Evolutionary conservation across 2,329 filamentous ascomycete genomes (phyloP), one percentile per base, ranked within the genome.

Genomic region (Uncinocarpus reesii): DNA sequence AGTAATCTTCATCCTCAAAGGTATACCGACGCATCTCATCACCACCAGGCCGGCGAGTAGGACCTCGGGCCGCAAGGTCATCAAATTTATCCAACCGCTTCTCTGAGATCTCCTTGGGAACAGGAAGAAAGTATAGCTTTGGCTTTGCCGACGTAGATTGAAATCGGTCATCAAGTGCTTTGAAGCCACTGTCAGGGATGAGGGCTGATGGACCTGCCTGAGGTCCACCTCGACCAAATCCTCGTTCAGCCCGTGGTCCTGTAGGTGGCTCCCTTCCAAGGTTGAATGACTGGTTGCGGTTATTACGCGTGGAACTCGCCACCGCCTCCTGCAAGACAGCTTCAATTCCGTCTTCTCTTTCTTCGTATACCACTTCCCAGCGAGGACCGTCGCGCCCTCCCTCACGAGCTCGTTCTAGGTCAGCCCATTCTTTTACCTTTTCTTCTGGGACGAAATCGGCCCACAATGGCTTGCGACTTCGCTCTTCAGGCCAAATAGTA

Each of bases 381-480:
- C 73, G 68, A 8, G 81, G 72, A 3, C 61, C 62, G 45, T 61
- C 58, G 10, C 62, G 64, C 46, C 62, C 55, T 15, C 59, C 74
- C 64, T 62, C 63, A 55, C 53, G 72, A 58, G 71, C 64, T 57
- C 80, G 70, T 64, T 94, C 86, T 34, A 68, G 74, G 6, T 78
- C 74, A 50, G 93, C 82, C 87, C 88, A 96, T 20, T 76, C 75
- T 11, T 70, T 64, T 3, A 93, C 75, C 54, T 80, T 78, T 21
- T 86, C 80, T 15, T 83, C 77, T 0, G 90, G 90, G 16, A 96
- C 75, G 62, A 92, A 96, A 63, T 98, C 92, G 2, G 86, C 86
- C 78, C 83, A 93, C 1, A 96, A 74, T 0, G 81, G 75, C 63
- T 92, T 93, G 26, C 92, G 78, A 56, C 83, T 85, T 50, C 82